Evolutionary conservation across 2,329 filamentous ascomycete genomes (phyloP).

Genomic region (Nakataea oryzae): DNA sequence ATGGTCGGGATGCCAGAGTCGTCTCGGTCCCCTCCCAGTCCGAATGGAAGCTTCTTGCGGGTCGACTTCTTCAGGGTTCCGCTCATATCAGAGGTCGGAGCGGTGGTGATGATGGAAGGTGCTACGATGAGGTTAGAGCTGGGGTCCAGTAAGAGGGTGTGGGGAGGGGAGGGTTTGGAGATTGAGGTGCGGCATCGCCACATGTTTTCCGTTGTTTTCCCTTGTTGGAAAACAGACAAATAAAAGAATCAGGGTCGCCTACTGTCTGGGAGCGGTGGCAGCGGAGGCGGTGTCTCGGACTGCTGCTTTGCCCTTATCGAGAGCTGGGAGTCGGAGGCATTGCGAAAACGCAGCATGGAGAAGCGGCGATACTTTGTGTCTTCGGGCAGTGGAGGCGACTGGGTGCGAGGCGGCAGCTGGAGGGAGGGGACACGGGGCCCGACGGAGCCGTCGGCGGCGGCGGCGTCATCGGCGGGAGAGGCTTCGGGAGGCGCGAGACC

Average conservation of each 20-base stretch:
- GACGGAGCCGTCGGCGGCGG: slow-evolving; percentile 14
- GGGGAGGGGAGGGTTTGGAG: not conserved
- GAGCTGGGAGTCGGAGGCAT: slow-evolving; percentile 87
- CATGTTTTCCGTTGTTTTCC: too few relatives aligned
- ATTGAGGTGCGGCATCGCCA: not conserved
- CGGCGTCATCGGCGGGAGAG: slow-evolving; percentile 16
- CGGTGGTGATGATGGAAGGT: slow-evolving; percentile 79
- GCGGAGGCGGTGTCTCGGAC: slow-evolving; percentile 42
- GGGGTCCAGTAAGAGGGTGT: slow-evolving; percentile 10
- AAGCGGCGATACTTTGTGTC: slow-evolving; percentile 51
- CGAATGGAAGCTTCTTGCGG: slow-evolving; percentile 38
- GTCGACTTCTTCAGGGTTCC: slow-evolving; percentile 39
- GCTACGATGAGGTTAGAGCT: slow-evolving; percentile 29
- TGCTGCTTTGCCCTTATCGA: slow-evolving; percentile 66
- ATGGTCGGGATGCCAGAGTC: not conserved
- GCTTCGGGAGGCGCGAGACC: slow-evolving; percentile 20
- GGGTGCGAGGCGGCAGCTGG: slow-evolving; percentile 23
- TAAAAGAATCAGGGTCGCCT: not conserved
- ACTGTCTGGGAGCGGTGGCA: slow-evolving; percentile 26
- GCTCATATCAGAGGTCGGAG: slow-evolving; percentile 61
- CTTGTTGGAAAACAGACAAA: too few relatives aligned
- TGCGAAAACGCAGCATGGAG: slow-evolving; percentile 71
- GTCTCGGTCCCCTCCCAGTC: not conserved
- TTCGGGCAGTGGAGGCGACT: slow-evolving; percentile 41
- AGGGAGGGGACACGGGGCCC: slow-evolving; percentile 11